Percentiles rank a stretch among this genome's conserved stretches.
These are phyloP conservation scores for maize (Zea mays) DNA, from an alignment of 176 grass and related monocot genomes.

Conservation along the genomic window DNA sequence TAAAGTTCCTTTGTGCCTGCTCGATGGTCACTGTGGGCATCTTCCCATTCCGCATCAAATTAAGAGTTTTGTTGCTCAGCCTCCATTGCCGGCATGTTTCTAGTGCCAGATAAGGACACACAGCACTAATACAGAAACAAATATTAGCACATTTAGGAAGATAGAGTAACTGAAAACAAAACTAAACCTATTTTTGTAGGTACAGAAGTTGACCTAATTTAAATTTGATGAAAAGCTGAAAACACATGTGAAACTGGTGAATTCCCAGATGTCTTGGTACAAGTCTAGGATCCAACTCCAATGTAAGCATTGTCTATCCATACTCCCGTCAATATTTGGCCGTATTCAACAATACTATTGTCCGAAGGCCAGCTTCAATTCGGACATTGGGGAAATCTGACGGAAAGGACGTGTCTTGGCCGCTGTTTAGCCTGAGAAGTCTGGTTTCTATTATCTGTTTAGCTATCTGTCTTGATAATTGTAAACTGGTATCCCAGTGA, in stretches of 20 bases:
- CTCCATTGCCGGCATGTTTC: constrained; percentile 98
- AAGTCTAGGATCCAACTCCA: constrained; percentile 2
- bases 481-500: no score
- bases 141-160: constrained; percentile 29
- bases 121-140: constrained; percentile 58
- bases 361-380: no score
- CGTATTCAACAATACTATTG: constrained; percentile 2
- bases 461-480: no score
- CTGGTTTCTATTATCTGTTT: no score
- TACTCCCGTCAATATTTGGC: not conserved
- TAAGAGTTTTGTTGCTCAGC: constrained; percentile 95
- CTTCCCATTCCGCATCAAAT: constrained; percentile 97
- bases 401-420: no score
- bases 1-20: constrained; percentile 98
- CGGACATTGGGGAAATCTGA: no score
- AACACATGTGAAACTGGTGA: constrained; percentile 5
- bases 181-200: constrained; percentile 3
- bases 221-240: constrained; percentile 29
- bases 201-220: constrained; percentile 23
- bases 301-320: not conserved
- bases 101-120: constrained; percentile 97
- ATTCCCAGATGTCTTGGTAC: constrained; percentile 4
- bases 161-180: not conserved
- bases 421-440: no score
- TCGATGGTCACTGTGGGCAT: constrained; percentile 99